Evolutionary conservation across 1,284 basidiomycete species (phyloP), one percentile per base, ranked within the genome.

Genomic region (Phellopilus nigrolimitatus): DNA sequence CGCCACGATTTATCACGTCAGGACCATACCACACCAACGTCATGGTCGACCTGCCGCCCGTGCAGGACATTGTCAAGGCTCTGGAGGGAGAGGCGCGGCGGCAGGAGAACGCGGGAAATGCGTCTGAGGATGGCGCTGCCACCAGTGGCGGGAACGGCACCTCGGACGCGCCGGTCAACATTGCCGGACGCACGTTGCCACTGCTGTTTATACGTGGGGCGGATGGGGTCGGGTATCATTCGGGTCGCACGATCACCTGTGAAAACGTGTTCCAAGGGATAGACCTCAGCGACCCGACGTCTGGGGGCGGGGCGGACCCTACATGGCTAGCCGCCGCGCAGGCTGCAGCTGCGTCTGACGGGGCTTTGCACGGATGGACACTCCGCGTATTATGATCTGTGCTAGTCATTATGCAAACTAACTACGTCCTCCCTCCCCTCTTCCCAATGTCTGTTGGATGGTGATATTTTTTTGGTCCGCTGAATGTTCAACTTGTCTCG

Each of bases 221-320:
- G 55, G 80, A 91, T 65, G 88, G 88, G 19, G 79, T 90, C 22
- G 88, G 88, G 3, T 91, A 90, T 63, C 88, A 91, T 63, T 89
- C 88, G 25, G 88, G 88, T 36, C 78, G 88, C 53, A 88, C 88
- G 56, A 83, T 93, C 50, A 78, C 88, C 30, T 88, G 84, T 61
- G 89, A 89, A 63, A 91, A 90, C 59, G 79, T 89, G 28, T 87
- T 86, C 66, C 79, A 82, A 57, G 66, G 71, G 13, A 75, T 87
- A 67, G 81, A 81, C 62, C 66, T 86, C 49, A 61, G 65, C 41
- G 59, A 71, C 59, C 70, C 71, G 59, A 64, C 66, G 13, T 68
- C 64, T 25, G 68, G 50, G 17, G 42, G 38, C 22, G 45, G 51
- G 13, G 43, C 51, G 33, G 80, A 85, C 59, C 71, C 79, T 38